A percentile compares a stretch with the other conserved stretches of the same genome.
Evolutionary conservation across 805 yeast species (phyloP).

Genomic region (Saccharomycopsis fermentans): DNA sequence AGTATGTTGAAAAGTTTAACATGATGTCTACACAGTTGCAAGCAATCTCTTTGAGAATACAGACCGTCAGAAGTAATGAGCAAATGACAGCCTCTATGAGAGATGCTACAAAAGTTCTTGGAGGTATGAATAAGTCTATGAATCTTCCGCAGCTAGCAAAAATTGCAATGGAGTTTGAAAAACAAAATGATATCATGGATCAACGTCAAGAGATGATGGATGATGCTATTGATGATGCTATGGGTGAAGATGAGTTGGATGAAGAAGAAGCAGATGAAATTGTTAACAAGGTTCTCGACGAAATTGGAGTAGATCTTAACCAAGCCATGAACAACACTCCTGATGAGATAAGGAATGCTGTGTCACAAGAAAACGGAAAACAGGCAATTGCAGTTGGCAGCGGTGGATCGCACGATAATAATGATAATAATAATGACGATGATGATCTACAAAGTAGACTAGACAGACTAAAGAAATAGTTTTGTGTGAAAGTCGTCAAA

Average conservation of each 20-base stretch:
- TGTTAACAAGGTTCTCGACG: slow-evolving; percentile 86
- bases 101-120: slow-evolving; percentile 78
- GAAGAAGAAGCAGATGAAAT: slow-evolving; percentile 89
- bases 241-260: slow-evolving; percentile 81
- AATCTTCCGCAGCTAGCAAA: slow-evolving; percentile 80
- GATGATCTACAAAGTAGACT: slow-evolving; percentile 86
- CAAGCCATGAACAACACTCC: slow-evolving; percentile 40
- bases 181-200: slow-evolving; percentile 93
- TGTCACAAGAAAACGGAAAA: slow-evolving; percentile 24
- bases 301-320: slow-evolving; percentile 81
- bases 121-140: slow-evolving; percentile 83
- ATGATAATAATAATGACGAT: slow-evolving; percentile 35
- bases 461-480: slow-evolving; percentile 58
- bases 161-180: slow-evolving; percentile 92
- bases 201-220: slow-evolving; percentile 99
- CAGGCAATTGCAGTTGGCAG: slow-evolving; percentile 43
- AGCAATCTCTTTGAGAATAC: slow-evolving; percentile 85
- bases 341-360: slow-evolving; percentile 24
- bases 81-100: slow-evolving; percentile 94
- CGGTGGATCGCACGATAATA: slow-evolving; percentile 22
- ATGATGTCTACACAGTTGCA: slow-evolving; percentile 91
- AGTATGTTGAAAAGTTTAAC: slow-evolving; percentile 74
- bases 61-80: slow-evolving; percentile 82
- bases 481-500: too few species aligned
- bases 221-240: slow-evolving; percentile 92